Conservation (phyloP, 805 yeast species). For the Wickerhamomyces silvicola region DNA sequence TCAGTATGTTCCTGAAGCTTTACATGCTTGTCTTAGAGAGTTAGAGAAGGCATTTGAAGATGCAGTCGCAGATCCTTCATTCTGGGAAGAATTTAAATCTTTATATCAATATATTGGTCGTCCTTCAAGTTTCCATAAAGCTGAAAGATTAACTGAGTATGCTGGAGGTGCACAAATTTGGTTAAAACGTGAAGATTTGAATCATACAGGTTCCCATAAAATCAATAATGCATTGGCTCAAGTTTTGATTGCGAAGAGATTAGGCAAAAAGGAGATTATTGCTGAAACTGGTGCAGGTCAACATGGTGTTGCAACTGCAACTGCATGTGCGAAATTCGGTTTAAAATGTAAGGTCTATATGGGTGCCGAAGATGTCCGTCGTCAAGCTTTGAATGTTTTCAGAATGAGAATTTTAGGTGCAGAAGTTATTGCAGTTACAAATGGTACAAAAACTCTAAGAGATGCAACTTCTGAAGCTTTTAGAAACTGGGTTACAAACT, state of each 20-base stretch:
- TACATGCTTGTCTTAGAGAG: constrained; percentile 86
- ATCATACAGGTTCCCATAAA: constrained; percentile 86
- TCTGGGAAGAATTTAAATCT: constrained; percentile 88
- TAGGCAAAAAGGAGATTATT: constrained; percentile 70
- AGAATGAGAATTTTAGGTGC: constrained; percentile 97
- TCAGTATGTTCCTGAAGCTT: constrained; percentile 95
- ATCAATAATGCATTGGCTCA: constrained; percentile 82
- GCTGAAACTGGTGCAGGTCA: constrained; percentile 95
- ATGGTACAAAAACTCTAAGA: constrained; percentile 93
- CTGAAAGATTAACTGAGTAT: constrained; percentile 80
- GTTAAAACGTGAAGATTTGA: constrained; percentile 95
- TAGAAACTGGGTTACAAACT: constrained; percentile 88
- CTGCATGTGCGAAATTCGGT: constrained; percentile 91
- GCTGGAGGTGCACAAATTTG: constrained; percentile 96
- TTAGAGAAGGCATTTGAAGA: constrained; percentile 81
- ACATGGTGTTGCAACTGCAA: constrained; percentile 90
- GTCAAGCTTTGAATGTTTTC: constrained; percentile 97
- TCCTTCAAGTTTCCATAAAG: constrained; percentile 88
- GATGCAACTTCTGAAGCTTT: constrained; percentile 98
- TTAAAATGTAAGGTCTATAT: constrained; percentile 88
- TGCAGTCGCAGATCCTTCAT: constrained; percentile 82
- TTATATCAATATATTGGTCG: constrained; percentile 92
- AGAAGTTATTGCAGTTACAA: constrained; percentile 84
- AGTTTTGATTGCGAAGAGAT: constrained; percentile 69
- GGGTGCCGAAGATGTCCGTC: constrained; percentile 99